Percentiles rank a stretch among this genome's conserved stretches.
These are phyloP conservation scores for Erigeron canadensis DNA, from an alignment of 129 eudicot genomes.

Conservation along the genomic window DNA sequence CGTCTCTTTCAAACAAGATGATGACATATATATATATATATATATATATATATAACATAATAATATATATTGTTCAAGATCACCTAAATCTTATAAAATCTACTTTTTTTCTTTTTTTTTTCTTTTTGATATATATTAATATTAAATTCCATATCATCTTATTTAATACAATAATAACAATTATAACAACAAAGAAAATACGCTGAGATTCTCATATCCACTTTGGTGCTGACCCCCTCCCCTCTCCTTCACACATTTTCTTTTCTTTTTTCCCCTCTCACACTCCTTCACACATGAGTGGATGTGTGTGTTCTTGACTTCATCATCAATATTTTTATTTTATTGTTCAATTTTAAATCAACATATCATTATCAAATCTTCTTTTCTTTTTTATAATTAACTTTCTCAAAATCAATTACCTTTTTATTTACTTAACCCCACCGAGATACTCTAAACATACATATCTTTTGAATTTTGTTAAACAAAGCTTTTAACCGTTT, in stretches of 20 bases:
- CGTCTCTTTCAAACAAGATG: slow-evolving; percentile 45
- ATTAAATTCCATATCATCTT: too few relatives aligned
- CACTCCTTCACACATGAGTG: slow-evolving; percentile 22
- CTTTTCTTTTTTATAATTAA: neutral
- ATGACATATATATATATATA: slow-evolving; percentile 28
- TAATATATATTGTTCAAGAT: slow-evolving; percentile 23
- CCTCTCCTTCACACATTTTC: neutral
- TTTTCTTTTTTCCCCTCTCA: neutral
- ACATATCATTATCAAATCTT: slow-evolving; percentile 5
- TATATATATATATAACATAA: too few relatives aligned
- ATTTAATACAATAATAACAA: too few relatives aligned
- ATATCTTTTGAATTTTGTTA: too few relatives aligned
- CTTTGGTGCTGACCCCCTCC: slow-evolving; percentile 70
- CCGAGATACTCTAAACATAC: too few relatives aligned
- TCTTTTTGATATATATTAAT: too few relatives aligned
- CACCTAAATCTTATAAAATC: slow-evolving; percentile 51
- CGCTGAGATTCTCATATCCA: slow-evolving; percentile 88
- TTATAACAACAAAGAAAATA: slow-evolving; percentile 27
- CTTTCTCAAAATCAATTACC: neutral
- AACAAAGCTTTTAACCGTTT: too few relatives aligned
- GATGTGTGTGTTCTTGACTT: slow-evolving; percentile 27
- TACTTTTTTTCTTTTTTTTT: slow-evolving; percentile 39
- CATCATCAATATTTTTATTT: slow-evolving; percentile 25
- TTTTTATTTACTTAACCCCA: neutral
- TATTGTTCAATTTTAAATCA: neutral